Percentiles rank a stretch among this genome's conserved stretches.
These are phyloP conservation scores for Candida labiduridarum DNA, from an alignment of 1,139 yeast species.

Conservation along the genomic window DNA sequence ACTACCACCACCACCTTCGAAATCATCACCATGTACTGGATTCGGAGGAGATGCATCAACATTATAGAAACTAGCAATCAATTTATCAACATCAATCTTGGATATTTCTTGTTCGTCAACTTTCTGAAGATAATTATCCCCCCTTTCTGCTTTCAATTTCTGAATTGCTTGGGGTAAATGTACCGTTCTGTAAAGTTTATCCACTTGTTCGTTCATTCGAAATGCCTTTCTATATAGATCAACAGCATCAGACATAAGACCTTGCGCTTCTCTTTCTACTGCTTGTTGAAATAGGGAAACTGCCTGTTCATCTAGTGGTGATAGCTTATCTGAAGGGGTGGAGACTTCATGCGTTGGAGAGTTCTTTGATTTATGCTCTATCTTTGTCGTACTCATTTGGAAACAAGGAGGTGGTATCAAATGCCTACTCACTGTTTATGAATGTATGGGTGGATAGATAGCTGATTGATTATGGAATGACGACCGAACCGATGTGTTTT, in stretches of 20 bases:
- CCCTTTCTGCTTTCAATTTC: conserved; percentile 29
- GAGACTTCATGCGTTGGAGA: not conserved
- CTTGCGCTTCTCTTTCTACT: conserved; percentile 69
- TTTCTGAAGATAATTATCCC: conserved; percentile 30
- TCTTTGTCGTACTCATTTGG: conserved; percentile 2
- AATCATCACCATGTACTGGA: conserved; percentile 16
- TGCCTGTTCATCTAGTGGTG: conserved; percentile 43
- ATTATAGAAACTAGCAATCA: conserved; percentile 34
- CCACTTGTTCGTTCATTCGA: conserved; percentile 67
- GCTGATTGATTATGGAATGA: too few species aligned
- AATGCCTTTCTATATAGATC: conserved; percentile 72
- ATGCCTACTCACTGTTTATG: too few species aligned
- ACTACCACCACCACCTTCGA: conserved; percentile 8
- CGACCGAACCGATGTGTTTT: too few species aligned
- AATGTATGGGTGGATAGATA: too few species aligned
- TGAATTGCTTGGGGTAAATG: conserved; percentile 36
- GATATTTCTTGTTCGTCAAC: conserved; percentile 37
- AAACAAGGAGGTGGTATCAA: too few species aligned
- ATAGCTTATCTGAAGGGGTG: conserved; percentile 5
- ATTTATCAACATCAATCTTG: conserved; percentile 39
- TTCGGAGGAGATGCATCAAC: conserved; percentile 33
- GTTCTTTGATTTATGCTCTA: not conserved
- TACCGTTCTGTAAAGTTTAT: conserved; percentile 60
- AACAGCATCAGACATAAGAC: conserved; percentile 81
- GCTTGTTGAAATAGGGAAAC: conserved; percentile 69